Percentiles rank a stretch among this genome's conserved stretches.
These are phyloP conservation scores for Penstemon barbatus DNA, from an alignment of 257 asterid species.

Conservation along the genomic window DNA sequence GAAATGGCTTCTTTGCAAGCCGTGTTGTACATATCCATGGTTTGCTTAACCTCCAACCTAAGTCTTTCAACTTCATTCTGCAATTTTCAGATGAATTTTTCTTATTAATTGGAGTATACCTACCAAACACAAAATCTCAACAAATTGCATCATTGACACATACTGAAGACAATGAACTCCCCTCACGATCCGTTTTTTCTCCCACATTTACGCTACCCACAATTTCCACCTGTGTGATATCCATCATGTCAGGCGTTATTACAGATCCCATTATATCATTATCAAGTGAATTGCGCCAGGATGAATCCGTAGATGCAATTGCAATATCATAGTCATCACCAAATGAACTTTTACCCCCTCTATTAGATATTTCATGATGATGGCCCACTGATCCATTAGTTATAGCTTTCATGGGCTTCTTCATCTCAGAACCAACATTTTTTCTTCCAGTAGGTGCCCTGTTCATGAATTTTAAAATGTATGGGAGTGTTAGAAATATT, in stretches of 20 bases:
- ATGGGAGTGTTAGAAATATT: neutral
- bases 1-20: constrained; percentile 74
- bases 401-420: constrained; percentile 10
- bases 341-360: too few species aligned
- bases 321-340: too few species aligned
- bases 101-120: neutral
- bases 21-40: constrained; percentile 68
- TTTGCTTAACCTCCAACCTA: constrained; percentile 61
- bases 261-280: constrained; percentile 9
- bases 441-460: constrained; percentile 42
- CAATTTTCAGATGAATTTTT: constrained; percentile 8
- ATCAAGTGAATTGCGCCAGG: constrained; percentile 25
- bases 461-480: neutral
- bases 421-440: constrained; percentile 26
- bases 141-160: constrained; percentile 22
- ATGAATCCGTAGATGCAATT: constrained; percentile 21
- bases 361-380: neutral
- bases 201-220: constrained; percentile 21
- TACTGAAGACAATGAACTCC: constrained; percentile 37
- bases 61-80: constrained; percentile 49
- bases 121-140: neutral
- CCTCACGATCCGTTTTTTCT: constrained; percentile 17
- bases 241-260: constrained; percentile 3
- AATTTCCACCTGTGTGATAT: constrained; percentile 33
- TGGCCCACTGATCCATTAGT: constrained; percentile 22